Evolutionary conservation across 1,284 basidiomycete species (phyloP).

Genomic region (Bjerkandera adusta): DNA sequence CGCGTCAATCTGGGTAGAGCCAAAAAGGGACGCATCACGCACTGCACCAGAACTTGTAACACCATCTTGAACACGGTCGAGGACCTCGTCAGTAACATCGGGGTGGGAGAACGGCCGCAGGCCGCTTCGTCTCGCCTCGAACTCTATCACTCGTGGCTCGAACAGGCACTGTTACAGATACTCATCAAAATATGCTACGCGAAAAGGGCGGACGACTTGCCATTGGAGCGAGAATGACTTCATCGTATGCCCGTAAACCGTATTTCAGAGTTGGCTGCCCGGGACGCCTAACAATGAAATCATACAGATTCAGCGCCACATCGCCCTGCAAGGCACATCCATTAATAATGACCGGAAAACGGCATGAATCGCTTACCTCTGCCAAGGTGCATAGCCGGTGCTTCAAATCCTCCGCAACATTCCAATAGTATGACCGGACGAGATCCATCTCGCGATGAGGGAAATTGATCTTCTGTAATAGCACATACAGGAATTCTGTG

Average conservation of each 20-base stretch:
- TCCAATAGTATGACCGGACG: conserved; percentile 79
- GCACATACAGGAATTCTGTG: conserved; percentile 82
- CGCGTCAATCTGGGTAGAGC: not conserved
- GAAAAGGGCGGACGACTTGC: conserved; percentile 39
- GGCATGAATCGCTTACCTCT: conserved; percentile 57
- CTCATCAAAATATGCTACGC: not conserved
- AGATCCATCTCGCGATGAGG: conserved; percentile 87
- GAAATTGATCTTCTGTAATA: conserved; percentile 82
- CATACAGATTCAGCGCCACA: conserved; percentile 85
- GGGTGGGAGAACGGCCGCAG: conserved; percentile 45
- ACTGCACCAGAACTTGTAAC: conserved; percentile 7
- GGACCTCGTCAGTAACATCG: conserved; percentile 72
- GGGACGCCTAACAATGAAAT: conserved; percentile 84
- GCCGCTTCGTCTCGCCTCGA: conserved; percentile 70
- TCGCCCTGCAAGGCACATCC: conserved; percentile 52
- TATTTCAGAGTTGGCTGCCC: conserved; percentile 84
- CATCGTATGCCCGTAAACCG: conserved; percentile 90
- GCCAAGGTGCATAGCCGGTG: conserved; percentile 77
- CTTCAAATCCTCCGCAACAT: conserved; percentile 88
- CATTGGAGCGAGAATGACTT: conserved; percentile 94
- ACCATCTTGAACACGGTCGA: conserved; percentile 56
- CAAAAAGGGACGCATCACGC: conserved; percentile 6
- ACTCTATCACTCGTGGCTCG: conserved; percentile 89
- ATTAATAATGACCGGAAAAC: not conserved
- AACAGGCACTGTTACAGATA: conserved; percentile 71